phyloP scores from a whole-genome alignment of 768 basidiomycete genomes.

The Russula dissimulans region DNA sequence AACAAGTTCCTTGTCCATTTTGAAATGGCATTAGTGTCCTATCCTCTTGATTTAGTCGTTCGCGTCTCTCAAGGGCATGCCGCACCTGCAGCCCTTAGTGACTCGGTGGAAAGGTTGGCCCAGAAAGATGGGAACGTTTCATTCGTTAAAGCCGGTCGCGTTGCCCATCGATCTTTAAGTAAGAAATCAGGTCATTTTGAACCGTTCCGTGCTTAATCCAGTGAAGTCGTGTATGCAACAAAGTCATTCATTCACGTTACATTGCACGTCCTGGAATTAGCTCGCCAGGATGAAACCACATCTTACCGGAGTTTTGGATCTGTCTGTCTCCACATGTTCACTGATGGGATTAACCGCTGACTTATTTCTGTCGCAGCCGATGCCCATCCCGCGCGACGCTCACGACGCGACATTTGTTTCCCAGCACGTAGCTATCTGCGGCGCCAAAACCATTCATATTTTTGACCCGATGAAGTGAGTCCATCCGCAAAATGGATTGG shows the following conservation, averaged over 20 bases:
- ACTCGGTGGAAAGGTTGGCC: constrained; percentile 53
- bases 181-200: constrained; percentile 19
- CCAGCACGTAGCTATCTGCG: constrained; percentile 58
- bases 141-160: constrained; percentile 49
- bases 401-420: constrained; percentile 48
- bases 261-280: constrained; percentile 52
- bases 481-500: neutral
- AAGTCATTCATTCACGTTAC: constrained; percentile 54
- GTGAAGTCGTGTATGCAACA: constrained; percentile 57
- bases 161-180: constrained; percentile 52
- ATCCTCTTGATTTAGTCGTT: constrained; percentile 62
- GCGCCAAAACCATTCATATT: constrained; percentile 55
- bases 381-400: constrained; percentile 65
- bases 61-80: constrained; percentile 45
- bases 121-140: constrained; percentile 44
- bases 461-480: constrained; percentile 60
- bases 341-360: neutral
- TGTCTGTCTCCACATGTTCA: constrained; percentile 32
- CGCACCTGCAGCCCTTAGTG: constrained; percentile 38
- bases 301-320: constrained; percentile 60
- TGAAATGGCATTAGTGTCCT: constrained; percentile 49
- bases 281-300: constrained; percentile 31
- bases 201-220: neutral
- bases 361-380: constrained; percentile 34
- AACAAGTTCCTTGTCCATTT: constrained; percentile 62